phyloP scores from a whole-genome alignment of 2,329 filamentous ascomycete genomes.

The Phyllachora maydis region DNA sequence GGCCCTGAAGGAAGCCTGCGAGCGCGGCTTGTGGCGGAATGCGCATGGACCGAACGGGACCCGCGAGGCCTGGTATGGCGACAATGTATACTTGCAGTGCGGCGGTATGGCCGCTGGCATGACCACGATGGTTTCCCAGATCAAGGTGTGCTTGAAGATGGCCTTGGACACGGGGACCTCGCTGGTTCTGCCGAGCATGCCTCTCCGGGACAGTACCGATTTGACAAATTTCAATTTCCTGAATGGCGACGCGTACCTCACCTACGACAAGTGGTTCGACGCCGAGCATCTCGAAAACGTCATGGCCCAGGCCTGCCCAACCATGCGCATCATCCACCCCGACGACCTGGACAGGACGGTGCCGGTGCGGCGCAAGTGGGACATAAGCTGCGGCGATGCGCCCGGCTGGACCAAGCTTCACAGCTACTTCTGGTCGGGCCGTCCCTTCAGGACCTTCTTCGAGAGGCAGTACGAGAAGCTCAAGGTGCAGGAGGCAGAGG shows the following conservation, averaged over 20 bases:
- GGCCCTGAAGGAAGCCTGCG: constrained; percentile 8
- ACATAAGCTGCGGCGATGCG: constrained; percentile 7
- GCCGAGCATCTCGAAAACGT: constrained; percentile 8
- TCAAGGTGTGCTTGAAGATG: constrained; percentile 15
- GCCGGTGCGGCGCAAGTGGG: constrained; percentile 7
- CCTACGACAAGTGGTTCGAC: constrained; percentile 14
- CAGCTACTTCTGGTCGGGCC: constrained; percentile 12
- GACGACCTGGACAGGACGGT: constrained; percentile 6
- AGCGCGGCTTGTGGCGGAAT: constrained; percentile 7
- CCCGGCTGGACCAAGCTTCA: constrained; percentile 7
- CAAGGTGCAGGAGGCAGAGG: too few species aligned
- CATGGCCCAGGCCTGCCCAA: constrained; percentile 9
- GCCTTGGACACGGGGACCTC: constrained; percentile 11
- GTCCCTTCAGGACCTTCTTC: constrained; percentile 10
- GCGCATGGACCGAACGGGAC: too few species aligned
- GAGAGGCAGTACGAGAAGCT: constrained; percentile 4
- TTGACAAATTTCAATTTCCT: constrained; percentile 11
- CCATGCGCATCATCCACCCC: constrained; percentile 11
- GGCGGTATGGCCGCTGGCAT: constrained; percentile 11
- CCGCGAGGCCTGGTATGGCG: too few species aligned
- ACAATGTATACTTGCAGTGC: constrained; percentile 12
- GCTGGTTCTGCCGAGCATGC: constrained; percentile 12
- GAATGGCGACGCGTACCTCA: constrained; percentile 10
- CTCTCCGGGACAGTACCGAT: constrained; percentile 10
- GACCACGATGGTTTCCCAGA: constrained; percentile 12